Evolutionary conservation across 345 rosid species (phyloP).

Genomic region (Mercurialis annua): DNA sequence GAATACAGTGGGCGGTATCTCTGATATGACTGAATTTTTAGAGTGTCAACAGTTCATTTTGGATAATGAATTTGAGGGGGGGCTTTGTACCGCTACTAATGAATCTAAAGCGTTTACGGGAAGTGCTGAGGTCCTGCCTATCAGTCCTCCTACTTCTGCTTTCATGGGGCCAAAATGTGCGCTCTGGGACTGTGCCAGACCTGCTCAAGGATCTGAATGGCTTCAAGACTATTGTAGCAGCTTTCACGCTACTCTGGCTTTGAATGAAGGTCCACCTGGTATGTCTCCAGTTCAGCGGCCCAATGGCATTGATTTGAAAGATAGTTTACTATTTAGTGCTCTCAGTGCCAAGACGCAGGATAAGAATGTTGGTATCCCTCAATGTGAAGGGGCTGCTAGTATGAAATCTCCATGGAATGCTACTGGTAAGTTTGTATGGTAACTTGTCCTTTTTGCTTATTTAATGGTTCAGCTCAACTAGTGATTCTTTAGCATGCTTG

Average conservation of each 20-base stretch:
- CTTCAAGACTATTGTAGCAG: slow-evolving; percentile 64
- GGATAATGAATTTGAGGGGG: slow-evolving; percentile 44
- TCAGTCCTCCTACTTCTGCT: slow-evolving; percentile 67
- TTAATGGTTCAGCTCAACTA: background rate
- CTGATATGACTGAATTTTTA: slow-evolving; percentile 43
- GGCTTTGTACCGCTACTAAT: slow-evolving; percentile 31
- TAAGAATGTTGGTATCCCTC: slow-evolving; percentile 85
- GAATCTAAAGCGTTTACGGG: slow-evolving; percentile 30
- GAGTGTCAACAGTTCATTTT: slow-evolving; percentile 46
- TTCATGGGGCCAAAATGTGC: slow-evolving; percentile 88
- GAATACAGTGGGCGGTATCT: slow-evolving; percentile 27
- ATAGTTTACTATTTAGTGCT: slow-evolving; percentile 56
- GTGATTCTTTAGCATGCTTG: background rate
- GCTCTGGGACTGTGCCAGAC: slow-evolving; percentile 90
- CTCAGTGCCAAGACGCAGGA: slow-evolving; percentile 61
- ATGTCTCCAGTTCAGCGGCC: slow-evolving; percentile 66
- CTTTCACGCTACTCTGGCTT: slow-evolving; percentile 64
- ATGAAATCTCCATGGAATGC: slow-evolving; percentile 87
- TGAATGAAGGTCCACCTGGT: slow-evolving; percentile 62
- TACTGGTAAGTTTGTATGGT: slow-evolving; percentile 41
- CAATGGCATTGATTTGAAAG: slow-evolving; percentile 69
- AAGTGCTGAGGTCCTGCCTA: slow-evolving; percentile 36
- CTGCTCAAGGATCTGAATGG: slow-evolving; percentile 63
- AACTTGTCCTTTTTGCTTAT: background rate
- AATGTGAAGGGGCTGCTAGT: slow-evolving; percentile 82